Conservation (phyloP, 2,329 filamentous ascomycete species). For the Myrmaecium sp. region DNA sequence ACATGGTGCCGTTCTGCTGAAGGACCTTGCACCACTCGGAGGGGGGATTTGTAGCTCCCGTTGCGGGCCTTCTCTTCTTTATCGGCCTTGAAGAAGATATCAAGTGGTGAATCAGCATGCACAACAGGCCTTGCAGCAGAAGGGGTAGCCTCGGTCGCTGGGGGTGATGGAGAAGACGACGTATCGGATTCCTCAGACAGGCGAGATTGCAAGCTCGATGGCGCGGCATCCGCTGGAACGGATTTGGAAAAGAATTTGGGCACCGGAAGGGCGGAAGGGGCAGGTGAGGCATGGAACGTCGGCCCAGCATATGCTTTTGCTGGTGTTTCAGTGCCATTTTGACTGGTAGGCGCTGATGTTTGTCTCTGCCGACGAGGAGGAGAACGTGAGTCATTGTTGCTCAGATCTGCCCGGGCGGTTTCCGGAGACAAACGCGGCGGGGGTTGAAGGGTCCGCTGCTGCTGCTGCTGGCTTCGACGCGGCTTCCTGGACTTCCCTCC, state of each 20-base stretch:
- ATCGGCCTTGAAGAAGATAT: constrained; percentile 81
- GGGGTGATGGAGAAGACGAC: constrained; percentile 17
- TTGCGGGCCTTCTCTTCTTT: constrained; percentile 55
- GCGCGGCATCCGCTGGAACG: constrained; percentile 44
- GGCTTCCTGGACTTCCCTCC: no score
- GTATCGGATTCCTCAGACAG: constrained; percentile 28
- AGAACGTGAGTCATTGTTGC: no score
- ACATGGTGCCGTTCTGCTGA: constrained; percentile 18
- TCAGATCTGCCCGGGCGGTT: no score
- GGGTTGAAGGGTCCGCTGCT: no score
- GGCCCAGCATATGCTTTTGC: constrained; percentile 65
- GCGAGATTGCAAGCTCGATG: constrained; percentile 25
- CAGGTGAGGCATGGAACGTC: constrained; percentile 88
- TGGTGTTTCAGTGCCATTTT: constrained; percentile 18
- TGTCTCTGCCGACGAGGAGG: no score
- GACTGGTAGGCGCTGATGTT: no score
- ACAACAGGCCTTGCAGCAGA: constrained; percentile 23
- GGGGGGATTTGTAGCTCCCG: constrained; percentile 22
- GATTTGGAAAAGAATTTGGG: constrained; percentile 76
- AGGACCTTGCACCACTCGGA: constrained; percentile 6
- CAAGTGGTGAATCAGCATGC: constrained; percentile 60
- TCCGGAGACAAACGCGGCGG: no score
- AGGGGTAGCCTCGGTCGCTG: constrained; percentile 35
- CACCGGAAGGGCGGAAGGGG: constrained; percentile 74
- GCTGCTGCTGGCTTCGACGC: not conserved